Evolutionary conservation across 2,329 filamentous ascomycete genomes (phyloP).

Genomic region (Pyrenochaeta sp.): DNA sequence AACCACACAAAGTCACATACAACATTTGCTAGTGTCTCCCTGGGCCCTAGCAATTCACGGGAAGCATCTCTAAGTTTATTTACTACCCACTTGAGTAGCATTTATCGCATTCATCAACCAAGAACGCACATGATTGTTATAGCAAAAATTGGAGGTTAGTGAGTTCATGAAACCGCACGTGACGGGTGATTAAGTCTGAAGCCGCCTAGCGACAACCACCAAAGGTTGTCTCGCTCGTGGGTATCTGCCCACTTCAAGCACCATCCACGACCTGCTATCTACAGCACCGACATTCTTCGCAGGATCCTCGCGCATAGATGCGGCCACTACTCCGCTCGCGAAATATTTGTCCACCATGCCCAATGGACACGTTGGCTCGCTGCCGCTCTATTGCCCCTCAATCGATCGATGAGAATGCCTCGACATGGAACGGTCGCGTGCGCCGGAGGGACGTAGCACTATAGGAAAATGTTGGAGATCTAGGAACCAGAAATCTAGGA

Average conservation of each 20-base stretch:
- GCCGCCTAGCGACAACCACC: conserved; percentile 24
- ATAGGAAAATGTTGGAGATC: not conserved
- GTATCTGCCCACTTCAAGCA: conserved; percentile 15
- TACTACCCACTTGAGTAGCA: not conserved
- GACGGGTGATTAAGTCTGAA: conserved; percentile 14
- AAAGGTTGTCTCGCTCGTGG: conserved; percentile 18
- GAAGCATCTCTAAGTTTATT: not conserved
- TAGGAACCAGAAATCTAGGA: not conserved
- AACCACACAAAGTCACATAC: not conserved
- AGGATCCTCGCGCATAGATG: not conserved
- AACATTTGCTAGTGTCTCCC: not conserved
- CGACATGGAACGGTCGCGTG: conserved; percentile 7
- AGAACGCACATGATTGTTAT: not conserved
- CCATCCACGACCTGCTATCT: conserved; percentile 14
- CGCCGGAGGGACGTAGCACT: not conserved
- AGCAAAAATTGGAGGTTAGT: not conserved
- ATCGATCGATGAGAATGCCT: conserved; percentile 18
- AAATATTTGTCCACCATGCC: not conserved
- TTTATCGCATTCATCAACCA: not conserved
- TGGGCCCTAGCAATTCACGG: not conserved
- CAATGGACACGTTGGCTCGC: conserved; percentile 11
- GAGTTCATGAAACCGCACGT: conserved; percentile 15
- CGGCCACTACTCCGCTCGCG: not conserved
- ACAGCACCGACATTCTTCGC: conserved; percentile 3
- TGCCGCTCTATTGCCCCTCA: conserved; percentile 30